Conservation (phyloP, 768 basidiomycete species). For the Coprinopsis strossmayeri region DNA sequence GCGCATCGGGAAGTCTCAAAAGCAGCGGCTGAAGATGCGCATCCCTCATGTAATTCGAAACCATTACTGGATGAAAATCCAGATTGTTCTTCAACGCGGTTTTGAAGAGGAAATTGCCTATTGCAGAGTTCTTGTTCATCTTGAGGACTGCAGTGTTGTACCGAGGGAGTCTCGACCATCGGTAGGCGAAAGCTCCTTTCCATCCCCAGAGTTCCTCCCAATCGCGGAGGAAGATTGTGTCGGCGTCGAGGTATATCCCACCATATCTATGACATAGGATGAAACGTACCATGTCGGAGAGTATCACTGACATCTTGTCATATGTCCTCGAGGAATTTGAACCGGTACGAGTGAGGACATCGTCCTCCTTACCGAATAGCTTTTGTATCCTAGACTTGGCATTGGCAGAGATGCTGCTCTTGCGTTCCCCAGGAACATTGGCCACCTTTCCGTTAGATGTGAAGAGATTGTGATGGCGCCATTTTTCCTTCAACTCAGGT, state of each 20-base stretch:
- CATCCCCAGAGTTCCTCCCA: constrained; percentile 99
- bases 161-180: constrained; percentile 88
- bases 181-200: constrained; percentile 93
- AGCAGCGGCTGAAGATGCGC: constrained; percentile 79
- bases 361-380: constrained; percentile 71
- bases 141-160: constrained; percentile 97
- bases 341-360: too few relatives aligned
- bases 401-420: too few relatives aligned
- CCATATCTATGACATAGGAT: constrained; percentile 96
- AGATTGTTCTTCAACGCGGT: constrained; percentile 90
- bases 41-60: constrained; percentile 86
- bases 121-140: constrained; percentile 86
- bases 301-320: constrained; percentile 85
- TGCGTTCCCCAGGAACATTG: too few relatives aligned
- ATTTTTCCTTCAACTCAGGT: constrained; percentile 84
- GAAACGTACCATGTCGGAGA: constrained; percentile 97
- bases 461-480: too few relatives aligned
- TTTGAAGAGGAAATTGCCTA: constrained; percentile 90
- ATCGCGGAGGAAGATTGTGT: constrained; percentile 91
- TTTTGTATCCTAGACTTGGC: too few relatives aligned
- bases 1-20: constrained; percentile 85
- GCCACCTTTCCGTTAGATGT: too few relatives aligned
- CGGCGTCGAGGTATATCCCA: constrained; percentile 95
- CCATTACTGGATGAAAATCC: constrained; percentile 97
- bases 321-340: constrained; percentile 82